Conservation (phyloP, 2,329 filamentous ascomycete species). For the Akanthomyces muscarius region DNA sequence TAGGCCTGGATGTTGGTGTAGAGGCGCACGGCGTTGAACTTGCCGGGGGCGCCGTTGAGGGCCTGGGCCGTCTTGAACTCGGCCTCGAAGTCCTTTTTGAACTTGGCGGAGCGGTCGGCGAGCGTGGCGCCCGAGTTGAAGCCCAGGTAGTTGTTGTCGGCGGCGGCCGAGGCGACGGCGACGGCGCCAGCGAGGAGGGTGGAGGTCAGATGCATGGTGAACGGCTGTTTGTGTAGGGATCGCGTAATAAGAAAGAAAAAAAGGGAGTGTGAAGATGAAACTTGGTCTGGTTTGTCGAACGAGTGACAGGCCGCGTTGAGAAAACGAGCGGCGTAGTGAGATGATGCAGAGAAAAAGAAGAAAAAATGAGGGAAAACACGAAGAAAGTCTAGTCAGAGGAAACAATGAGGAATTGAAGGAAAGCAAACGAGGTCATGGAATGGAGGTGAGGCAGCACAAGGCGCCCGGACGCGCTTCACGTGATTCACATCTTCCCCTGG, state of each 20-base stretch:
- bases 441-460: not conserved
- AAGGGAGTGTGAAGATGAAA: not conserved
- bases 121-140: constrained; percentile 50
- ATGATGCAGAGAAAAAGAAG: not conserved
- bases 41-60: constrained; percentile 45
- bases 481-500: constrained; percentile 4
- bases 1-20: constrained; percentile 66
- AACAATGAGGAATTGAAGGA: not conserved
- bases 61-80: constrained; percentile 40
- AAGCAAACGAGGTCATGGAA: not conserved
- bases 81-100: constrained; percentile 45
- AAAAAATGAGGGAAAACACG: not conserved
- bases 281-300: not conserved
- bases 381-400: not conserved
- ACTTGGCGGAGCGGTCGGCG: constrained; percentile 47
- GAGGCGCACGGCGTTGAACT: constrained; percentile 56
- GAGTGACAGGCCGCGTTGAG: constrained; percentile 9
- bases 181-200: constrained; percentile 37
- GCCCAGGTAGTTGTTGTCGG: constrained; percentile 46
- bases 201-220: constrained; percentile 40
- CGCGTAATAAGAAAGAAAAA: not conserved
- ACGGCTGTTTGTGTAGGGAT: not conserved
- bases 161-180: constrained; percentile 33
- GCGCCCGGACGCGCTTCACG: not conserved
- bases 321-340: constrained; percentile 10